A percentile compares a stretch with the other conserved stretches of the same genome.
Evolutionary conservation across 225 moss, liverwort and hornwort species (phyloP).

Genomic region (Anthoceros angustus): DNA sequence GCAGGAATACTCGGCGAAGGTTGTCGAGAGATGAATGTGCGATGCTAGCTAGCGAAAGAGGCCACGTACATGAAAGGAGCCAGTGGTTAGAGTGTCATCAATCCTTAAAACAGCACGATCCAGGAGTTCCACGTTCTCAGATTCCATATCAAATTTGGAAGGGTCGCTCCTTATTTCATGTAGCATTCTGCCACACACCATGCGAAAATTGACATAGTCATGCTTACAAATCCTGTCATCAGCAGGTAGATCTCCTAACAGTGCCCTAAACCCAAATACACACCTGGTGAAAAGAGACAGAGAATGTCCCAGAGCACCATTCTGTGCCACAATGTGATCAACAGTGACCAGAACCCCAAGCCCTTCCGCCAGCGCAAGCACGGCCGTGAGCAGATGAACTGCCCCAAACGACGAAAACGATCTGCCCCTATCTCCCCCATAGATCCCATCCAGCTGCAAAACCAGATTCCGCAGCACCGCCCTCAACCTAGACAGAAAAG

Average conservation of each 20-base stretch:
- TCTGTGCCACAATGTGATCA: conserved; percentile 81
- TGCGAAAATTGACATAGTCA: neutral
- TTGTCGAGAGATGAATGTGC: too few species aligned
- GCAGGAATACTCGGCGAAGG: neutral
- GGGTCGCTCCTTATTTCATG: conserved; percentile 83
- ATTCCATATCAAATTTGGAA: conserved; percentile 45
- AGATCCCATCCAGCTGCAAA: conserved; percentile 71
- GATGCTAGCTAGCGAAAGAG: too few species aligned
- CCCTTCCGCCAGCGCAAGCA: conserved; percentile 60
- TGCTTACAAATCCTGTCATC: neutral
- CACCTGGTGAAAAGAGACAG: conserved; percentile 79
- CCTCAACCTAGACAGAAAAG: conserved; percentile 42
- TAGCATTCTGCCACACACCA: conserved; percentile 46
- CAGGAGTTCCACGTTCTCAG: conserved; percentile 63
- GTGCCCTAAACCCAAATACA: neutral
- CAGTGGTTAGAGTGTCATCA: conserved; percentile 48
- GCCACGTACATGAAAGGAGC: conserved; percentile 54
- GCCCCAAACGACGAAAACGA: conserved; percentile 39
- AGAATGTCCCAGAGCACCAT: conserved; percentile 63
- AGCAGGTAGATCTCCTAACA: neutral
- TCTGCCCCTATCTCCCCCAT: conserved; percentile 32
- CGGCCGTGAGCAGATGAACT: conserved; percentile 52
- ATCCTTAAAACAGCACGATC: conserved; percentile 62
- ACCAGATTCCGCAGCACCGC: conserved; percentile 51
- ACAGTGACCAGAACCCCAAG: conserved; percentile 52